Evolutionary conservation across 1,284 basidiomycete genomes (phyloP).

Genomic region (Boletus mariae): DNA sequence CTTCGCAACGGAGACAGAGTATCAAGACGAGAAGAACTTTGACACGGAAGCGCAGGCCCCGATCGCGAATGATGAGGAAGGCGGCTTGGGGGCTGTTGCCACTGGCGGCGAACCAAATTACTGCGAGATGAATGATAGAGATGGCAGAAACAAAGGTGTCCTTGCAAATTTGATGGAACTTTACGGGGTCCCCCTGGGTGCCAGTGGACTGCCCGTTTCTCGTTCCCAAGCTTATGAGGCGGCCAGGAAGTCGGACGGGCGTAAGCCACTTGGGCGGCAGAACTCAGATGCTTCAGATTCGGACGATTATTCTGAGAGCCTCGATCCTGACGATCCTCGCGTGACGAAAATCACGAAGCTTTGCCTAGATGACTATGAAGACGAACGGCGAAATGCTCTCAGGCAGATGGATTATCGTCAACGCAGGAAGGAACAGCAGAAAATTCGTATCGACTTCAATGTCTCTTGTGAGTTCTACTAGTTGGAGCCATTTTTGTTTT

Average conservation of each 20-base stretch:
- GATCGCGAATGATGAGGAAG: constrained; percentile 2
- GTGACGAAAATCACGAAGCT: constrained; percentile 43
- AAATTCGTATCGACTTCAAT: constrained; percentile 67
- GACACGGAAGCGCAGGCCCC: constrained; percentile 26
- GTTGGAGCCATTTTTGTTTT: not conserved
- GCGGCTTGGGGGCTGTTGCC: constrained; percentile 5
- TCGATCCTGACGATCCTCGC: constrained; percentile 55
- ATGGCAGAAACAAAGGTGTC: constrained; percentile 32
- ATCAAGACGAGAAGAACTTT: constrained; percentile 17
- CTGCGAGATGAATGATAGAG: constrained; percentile 22
- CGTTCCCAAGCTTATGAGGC: constrained; percentile 25
- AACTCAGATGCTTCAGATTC: constrained; percentile 27
- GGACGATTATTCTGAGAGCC: constrained; percentile 40
- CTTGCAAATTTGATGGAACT: constrained; percentile 53
- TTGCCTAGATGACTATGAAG: constrained; percentile 53
- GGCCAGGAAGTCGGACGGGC: constrained; percentile 1
- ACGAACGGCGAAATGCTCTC: constrained; percentile 54
- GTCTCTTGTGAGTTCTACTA: constrained; percentile 50
- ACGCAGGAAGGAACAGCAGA: constrained; percentile 59
- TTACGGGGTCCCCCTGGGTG: constrained; percentile 37
- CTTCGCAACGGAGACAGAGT: constrained; percentile 17
- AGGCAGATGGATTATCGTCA: constrained; percentile 62
- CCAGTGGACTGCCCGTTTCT: constrained; percentile 26
- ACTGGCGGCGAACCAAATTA: constrained; percentile 11
- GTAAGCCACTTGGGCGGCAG: constrained; percentile 9